Base-by-base conservation (phyloP, 2,329 filamentous ascomycete species). In the Dothideomycetes sp. region DNA sequence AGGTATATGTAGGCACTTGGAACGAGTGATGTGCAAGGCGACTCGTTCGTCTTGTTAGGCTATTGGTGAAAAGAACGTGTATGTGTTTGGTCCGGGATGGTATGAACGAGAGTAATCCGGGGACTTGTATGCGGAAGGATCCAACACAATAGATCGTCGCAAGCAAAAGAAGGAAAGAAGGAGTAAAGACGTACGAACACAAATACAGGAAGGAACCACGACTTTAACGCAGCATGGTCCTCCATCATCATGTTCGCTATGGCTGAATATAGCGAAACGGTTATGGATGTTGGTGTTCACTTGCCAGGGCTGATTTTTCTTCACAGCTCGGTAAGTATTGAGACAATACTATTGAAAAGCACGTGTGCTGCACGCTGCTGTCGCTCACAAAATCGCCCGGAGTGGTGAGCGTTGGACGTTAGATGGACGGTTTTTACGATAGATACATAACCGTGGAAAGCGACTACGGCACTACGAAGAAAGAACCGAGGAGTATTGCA, bases 321-420 rank as follows among this genome's bases (percentile, higher is more conserved):
- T n/a, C 13, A 12, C 12, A n/a, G n/a, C n/a, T 24, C 22, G 19
- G 23, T 8, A 18, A 29, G 8, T 3, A 16, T 15, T 37, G 34
- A 37, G 34, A 37, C 34, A 37, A 6, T 8, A 20, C 25, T 37
- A 37, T 37, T 19, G 34, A 37, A 37, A 30, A 15, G 34, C 34
- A 37, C 25, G n/a, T n/a, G n/a, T n/a, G n/a, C n/a, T n/a, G n/a
- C n/a, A 37, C 24, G 34, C 34, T 30, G 16, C 27, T 31, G 9
- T 24, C 13, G 12, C 34, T 22, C 20, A 11, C n/a, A 6, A 18
- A 4, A 17, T 30, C n/a, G 34, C 25, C 24, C 13, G 11, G 17
- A 22, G 18, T 16, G 19, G 27, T 11, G n/a, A 37, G 18, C 34
- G 34, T 31, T 31, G 28, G 12, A n/a, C n/a, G n/a, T n/a, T n/a